Evolutionary conservation across 352 stramenopile genomes (phyloP), one percentile per base, ranked within the genome.

Genomic region (Globisporangium spinosum): DNA sequence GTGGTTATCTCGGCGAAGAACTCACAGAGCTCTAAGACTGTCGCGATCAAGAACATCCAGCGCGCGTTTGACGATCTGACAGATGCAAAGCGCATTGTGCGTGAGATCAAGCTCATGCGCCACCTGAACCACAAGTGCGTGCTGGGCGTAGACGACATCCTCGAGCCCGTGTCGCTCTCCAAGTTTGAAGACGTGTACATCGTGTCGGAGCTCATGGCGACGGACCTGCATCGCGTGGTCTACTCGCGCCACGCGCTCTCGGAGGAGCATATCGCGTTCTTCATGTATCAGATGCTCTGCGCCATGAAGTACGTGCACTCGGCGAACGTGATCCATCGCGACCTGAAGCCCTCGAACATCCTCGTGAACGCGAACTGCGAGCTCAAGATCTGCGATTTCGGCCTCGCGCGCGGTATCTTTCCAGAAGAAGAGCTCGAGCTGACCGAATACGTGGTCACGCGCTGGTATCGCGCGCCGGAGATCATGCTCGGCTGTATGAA

Each of bases 71-170:
- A 98, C 60, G 97, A 99, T 74, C 87, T 99, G 43, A 98, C 98
- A 25, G 98, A 99, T 76, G 98, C 98, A 29, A 99, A 99, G 76
- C 91, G 98, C 56, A 99, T 99, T 67, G 85, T 99, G 23, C 83
- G 97, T 0, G 97, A 99, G 82, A 98, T 99, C 72, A 94, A 96
- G 64, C 75, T 98, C 38, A 91, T 98, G 83, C 78, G 92, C 5
- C 89, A 97, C 58, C 68, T 99, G 85, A 70, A 90, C 29, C 91
- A 97, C 76, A 94, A 98, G 75, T 97, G 94, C 67, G 78, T 97
- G 38, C 70, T 96, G 0, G 83, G 83, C 15, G 80, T 96, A n/a
- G 78, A 89, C 58, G 86, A 94, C 54, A 89, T 95, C 29, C 69
- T 94, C 10, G 78, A 87, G 59, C 89, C 89, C 0, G 66, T 86